phyloP scores from a whole-genome alignment of 2,329 filamentous ascomycete species.

The Aspergillus uvarum region DNA sequence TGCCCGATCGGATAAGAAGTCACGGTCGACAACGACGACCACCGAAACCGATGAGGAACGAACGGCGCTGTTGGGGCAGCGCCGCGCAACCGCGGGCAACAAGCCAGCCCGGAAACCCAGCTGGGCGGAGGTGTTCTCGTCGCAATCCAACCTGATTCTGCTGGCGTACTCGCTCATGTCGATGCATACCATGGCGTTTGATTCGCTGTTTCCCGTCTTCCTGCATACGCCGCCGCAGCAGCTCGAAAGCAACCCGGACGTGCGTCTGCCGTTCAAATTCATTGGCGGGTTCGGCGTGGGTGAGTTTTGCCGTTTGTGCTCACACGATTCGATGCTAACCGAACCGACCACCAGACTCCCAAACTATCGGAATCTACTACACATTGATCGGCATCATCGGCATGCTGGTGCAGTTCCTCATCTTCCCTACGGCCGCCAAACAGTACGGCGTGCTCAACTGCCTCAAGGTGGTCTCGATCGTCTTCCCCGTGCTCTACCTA shows the following conservation, averaged over 20 bases:
- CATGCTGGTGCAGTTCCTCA: conserved; percentile 78
- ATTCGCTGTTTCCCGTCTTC: conserved; percentile 86
- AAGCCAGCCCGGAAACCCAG: conserved; percentile 34
- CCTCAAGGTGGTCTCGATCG: conserved; percentile 64
- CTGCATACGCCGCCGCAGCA: conserved; percentile 69
- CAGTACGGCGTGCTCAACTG: conserved; percentile 72
- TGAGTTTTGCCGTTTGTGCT: conserved; percentile 21
- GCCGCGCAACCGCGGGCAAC: conserved; percentile 3
- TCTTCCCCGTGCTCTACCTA: conserved; percentile 75
- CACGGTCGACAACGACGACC: neutral
- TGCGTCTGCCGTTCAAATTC: conserved; percentile 75
- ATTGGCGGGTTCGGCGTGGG: conserved; percentile 73
- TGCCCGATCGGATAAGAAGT: conserved; percentile 22
- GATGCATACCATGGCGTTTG: conserved; percentile 78
- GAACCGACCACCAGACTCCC: conserved; percentile 53
- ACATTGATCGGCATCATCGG: conserved; percentile 77
- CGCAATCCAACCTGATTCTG: conserved; percentile 73
- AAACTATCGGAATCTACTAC: conserved; percentile 80
- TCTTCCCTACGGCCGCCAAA: conserved; percentile 75
- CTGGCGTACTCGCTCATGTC: conserved; percentile 77
- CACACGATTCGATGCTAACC: neutral
- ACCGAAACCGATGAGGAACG: conserved; percentile 26
- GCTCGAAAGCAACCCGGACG: conserved; percentile 54
- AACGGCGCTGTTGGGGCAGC: conserved; percentile 32
- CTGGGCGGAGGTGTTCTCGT: conserved; percentile 67